Conservation (phyloP, 192 early-diverging fungal species). For the Haplosporangium gracile region DNA sequence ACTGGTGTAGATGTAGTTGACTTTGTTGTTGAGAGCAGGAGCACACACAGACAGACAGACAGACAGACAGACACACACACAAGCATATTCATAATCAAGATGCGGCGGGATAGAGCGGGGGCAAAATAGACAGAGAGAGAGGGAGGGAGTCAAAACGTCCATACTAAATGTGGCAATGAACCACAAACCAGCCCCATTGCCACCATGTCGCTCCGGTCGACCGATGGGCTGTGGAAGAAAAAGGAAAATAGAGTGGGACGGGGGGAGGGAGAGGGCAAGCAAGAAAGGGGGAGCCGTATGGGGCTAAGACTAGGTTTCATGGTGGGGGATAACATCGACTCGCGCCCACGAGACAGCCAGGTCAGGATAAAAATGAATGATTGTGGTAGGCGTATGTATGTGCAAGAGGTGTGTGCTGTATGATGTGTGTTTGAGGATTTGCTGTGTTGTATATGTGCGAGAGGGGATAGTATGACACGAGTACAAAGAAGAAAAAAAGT, state of each 20-base stretch:
- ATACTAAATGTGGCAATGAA: constrained; percentile 15
- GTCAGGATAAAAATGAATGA: not conserved
- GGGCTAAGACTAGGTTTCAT: not conserved
- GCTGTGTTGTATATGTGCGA: constrained; percentile 2
- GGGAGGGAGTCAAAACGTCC: not conserved
- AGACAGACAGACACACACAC: not conserved
- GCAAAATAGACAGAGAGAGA: constrained; percentile 6
- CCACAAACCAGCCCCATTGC: not conserved
- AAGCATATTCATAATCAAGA: not conserved
- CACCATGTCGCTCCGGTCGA: not conserved
- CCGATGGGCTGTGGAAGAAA: constrained; percentile 4
- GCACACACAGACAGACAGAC: not conserved
- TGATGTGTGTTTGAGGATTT: not conserved
- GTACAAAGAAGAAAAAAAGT: not conserved
- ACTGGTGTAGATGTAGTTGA: not conserved
- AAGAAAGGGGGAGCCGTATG: not conserved
- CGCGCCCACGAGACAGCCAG: not conserved
- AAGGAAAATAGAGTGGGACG: not conserved
- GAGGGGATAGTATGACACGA: not conserved
- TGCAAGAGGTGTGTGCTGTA: not conserved
- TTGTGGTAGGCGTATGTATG: not conserved
- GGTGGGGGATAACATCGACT: not conserved
- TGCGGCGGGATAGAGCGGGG: constrained; percentile 18
- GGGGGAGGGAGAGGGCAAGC: not conserved
- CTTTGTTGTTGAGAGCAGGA: not conserved